Conservation (phyloP, 208 protist genomes). For the Entamoeba dispar region DNA sequence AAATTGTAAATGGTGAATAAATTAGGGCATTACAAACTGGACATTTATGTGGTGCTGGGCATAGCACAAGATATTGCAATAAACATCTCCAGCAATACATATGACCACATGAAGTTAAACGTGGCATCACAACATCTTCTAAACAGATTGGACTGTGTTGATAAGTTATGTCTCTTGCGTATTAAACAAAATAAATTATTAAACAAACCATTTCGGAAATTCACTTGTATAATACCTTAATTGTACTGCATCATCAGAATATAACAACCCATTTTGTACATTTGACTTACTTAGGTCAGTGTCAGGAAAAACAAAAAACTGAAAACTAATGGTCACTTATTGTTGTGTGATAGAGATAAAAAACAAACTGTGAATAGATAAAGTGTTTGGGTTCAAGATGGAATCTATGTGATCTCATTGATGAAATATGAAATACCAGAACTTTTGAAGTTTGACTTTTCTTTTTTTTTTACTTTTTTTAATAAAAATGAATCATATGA, state of each 20-base stretch:
- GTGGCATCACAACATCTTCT: not conserved
- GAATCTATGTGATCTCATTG: no score
- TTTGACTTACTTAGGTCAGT: not conserved
- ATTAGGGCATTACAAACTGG: not conserved
- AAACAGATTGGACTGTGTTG: not conserved
- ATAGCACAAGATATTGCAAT: not conserved
- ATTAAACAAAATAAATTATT: not conserved
- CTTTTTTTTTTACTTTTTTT: no score
- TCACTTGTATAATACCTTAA: not conserved
- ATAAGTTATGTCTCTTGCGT: not conserved
- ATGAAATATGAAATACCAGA: no score
- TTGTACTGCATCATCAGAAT: not conserved
- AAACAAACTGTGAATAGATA: not conserved
- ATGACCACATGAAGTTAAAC: not conserved
- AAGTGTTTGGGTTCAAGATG: not conserved
- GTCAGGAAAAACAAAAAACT: not conserved
- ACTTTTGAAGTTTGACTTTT: no score
- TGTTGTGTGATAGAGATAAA: not conserved
- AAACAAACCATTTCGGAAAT: not conserved
- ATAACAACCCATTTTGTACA: not conserved
- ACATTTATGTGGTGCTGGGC: not conserved
- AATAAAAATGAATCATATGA: no score
- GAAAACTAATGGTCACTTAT: not conserved
- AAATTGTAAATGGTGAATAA: not conserved
- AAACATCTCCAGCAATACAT: not conserved